Base-by-base conservation (phyloP, 192 early-diverging fungal species). In the Jimgerdemannia lactiflua region DNA sequence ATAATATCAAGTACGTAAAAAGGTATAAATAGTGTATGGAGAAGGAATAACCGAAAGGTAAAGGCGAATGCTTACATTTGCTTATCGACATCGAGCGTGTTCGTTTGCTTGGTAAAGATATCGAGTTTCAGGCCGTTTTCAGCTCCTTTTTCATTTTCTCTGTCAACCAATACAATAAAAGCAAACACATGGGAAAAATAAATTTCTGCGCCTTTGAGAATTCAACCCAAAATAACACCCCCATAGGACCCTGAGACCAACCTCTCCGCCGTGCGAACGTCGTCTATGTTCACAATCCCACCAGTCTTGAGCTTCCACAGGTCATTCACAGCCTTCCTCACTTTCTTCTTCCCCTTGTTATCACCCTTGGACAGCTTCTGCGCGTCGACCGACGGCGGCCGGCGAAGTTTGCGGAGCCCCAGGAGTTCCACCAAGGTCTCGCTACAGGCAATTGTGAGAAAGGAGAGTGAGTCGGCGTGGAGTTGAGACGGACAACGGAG, bases 51-150 rank as follows among this genome's bases (percentile, higher is more conserved):
- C n/a, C n/a, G n/a, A n/a, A n/a, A n/a, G n/a, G n/a, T n/a, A n/a
- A n/a, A n/a, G n/a, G n/a, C n/a, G n/a, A n/a, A n/a, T n/a, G n/a
- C 67, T 79, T 79, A 86, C 93, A 94, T 94, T 66, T 94, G 92
- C 69, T 94, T 94, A 82, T 94, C 91, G 9, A 91, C 92, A 76
- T 94, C 93, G 41, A 94, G 78, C 8, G 80, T 80, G 79, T 94
- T 93, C n/a, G 91, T 93, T 71, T 93, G 91, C 14, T 83, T 90
- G 0, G 91, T 92, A 43, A 94, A 94, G 4, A 91, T 84, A 49
- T 91, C 89, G 70, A 86, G 65, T 81, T 81, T 75, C 73, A 92
- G 71, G 78, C 86, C 76, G 74, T 75, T 75, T 66, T 78, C 44
- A 70, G 71, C 63, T 69, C 69, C 74, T 68, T 77, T 79, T 19